A percentile compares a stretch with the other conserved stretches of the same genome.
Evolutionary conservation across 2,329 filamentous ascomycete genomes (phyloP).

Genomic region (Cadophora gregata): DNA sequence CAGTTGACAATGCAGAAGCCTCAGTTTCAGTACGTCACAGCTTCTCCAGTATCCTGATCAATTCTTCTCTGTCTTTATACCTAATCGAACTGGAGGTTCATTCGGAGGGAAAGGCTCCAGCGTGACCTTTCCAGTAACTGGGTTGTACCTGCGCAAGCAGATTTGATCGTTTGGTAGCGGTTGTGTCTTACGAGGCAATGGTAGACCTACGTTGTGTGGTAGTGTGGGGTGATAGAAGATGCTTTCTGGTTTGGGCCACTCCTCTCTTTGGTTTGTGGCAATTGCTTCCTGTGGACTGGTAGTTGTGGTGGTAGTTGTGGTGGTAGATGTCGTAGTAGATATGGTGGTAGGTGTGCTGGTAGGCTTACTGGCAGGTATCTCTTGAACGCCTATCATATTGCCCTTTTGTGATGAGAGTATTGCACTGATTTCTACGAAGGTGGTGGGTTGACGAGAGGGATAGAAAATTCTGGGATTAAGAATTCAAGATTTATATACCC

Average conservation of each 20-base stretch:
- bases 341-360: background rate
- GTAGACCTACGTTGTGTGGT: conserved; percentile 2
- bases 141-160: background rate
- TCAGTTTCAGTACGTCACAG: background rate
- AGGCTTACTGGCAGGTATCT: background rate
- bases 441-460: too few relatives aligned
- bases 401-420: background rate
- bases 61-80: background rate
- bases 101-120: background rate
- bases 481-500: too few relatives aligned
- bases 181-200: background rate
- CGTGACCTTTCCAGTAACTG: background rate
- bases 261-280: background rate
- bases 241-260: background rate
- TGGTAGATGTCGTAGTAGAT: too few relatives aligned
- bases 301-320: too few relatives aligned
- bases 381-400: background rate
- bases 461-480: too few relatives aligned
- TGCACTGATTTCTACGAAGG: background rate
- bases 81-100: background rate
- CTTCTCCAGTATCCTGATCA: background rate
- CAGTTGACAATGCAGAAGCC: background rate
- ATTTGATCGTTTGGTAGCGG: background rate
- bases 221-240: background rate
- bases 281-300: background rate